A percentile compares a stretch with the other conserved stretches of the same genome.
Conservation (phyloP, 805 yeast species). For the Ogataea trehalophila region DNA sequence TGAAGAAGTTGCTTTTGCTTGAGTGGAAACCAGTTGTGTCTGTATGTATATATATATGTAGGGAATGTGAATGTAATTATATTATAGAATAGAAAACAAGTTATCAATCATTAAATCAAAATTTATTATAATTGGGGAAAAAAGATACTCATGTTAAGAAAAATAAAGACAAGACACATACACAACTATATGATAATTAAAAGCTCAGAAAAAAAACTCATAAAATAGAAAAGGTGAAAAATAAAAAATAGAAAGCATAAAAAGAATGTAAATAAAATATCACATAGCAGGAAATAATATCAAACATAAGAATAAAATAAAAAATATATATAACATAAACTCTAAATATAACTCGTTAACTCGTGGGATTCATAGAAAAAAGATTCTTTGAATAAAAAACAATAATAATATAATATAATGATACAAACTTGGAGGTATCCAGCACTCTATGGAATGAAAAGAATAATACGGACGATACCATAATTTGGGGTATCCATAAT, state of each 20-base stretch:
- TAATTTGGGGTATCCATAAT: not conserved
- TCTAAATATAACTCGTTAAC: not conserved
- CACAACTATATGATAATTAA: too few species aligned
- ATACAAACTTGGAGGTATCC: too few species aligned
- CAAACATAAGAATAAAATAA: not conserved
- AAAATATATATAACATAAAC: not conserved
- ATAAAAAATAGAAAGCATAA: not conserved
- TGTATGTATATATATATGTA: not conserved
- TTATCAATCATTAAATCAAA: too few species aligned
- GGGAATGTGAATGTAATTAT: too few species aligned
- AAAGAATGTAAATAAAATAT: not conserved
- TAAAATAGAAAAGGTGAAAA: too few species aligned
- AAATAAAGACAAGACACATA: too few species aligned
- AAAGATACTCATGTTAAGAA: too few species aligned
- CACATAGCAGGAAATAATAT: not conserved
- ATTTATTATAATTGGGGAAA: too few species aligned
- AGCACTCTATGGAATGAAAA: too few species aligned
- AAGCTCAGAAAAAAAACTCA: too few species aligned
- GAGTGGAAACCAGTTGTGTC: not conserved
- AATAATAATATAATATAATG: not conserved
- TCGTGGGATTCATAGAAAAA: not conserved
- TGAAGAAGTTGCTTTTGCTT: slow-evolving; percentile 52
- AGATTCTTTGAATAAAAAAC: not conserved
- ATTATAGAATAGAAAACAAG: too few species aligned
- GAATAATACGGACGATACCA: not conserved